phyloP scores from a whole-genome alignment of 1,284 basidiomycete species.

The Porodaedalea pini region DNA sequence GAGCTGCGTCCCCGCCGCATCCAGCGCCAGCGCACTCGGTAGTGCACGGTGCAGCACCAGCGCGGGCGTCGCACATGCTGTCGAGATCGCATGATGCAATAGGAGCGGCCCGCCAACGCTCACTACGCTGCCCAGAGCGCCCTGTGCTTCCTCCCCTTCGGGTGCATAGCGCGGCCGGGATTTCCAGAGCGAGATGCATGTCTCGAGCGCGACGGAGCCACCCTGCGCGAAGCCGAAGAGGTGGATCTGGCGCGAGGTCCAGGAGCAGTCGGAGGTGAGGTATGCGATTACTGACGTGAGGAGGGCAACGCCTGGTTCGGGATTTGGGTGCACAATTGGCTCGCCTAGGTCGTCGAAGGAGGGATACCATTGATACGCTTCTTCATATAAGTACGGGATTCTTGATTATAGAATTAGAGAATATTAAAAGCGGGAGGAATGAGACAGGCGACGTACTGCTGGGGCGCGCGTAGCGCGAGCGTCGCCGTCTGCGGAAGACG shows the following conservation, averaged over 20 bases:
- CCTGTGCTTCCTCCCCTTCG: slow-evolving; percentile 5
- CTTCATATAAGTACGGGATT: slow-evolving; percentile 78
- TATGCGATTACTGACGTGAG: slow-evolving; percentile 54
- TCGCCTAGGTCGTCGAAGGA: slow-evolving; percentile 81
- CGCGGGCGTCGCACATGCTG: slow-evolving; percentile 55
- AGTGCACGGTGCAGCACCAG: slow-evolving; percentile 56
- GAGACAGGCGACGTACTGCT: slow-evolving; percentile 48
- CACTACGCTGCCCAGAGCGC: slow-evolving; percentile 60
- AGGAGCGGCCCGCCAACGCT: slow-evolving; percentile 71
- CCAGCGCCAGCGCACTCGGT: slow-evolving; percentile 43
- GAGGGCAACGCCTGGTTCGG: slow-evolving; percentile 59
- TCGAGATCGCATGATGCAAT: slow-evolving; percentile 64
- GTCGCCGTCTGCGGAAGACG: slow-evolving; percentile 86
- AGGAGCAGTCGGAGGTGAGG: slow-evolving; percentile 57
- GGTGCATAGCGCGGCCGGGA: slow-evolving; percentile 29
- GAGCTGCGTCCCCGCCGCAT: slow-evolving; percentile 37
- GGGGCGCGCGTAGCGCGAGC: slow-evolving; percentile 75
- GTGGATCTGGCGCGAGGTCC: slow-evolving; percentile 70
- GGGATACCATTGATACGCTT: slow-evolving; percentile 84
- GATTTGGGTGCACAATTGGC: slow-evolving; percentile 66
- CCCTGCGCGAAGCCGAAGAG: slow-evolving; percentile 91
- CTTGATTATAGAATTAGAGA: slow-evolving; percentile 33
- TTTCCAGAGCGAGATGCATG: slow-evolving; percentile 52
- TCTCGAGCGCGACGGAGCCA: slow-evolving; percentile 75
- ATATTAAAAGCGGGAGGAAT: not conserved